Conservation (phyloP, 2,329 filamentous ascomycete species). For the Fusarium nelsonii region DNA sequence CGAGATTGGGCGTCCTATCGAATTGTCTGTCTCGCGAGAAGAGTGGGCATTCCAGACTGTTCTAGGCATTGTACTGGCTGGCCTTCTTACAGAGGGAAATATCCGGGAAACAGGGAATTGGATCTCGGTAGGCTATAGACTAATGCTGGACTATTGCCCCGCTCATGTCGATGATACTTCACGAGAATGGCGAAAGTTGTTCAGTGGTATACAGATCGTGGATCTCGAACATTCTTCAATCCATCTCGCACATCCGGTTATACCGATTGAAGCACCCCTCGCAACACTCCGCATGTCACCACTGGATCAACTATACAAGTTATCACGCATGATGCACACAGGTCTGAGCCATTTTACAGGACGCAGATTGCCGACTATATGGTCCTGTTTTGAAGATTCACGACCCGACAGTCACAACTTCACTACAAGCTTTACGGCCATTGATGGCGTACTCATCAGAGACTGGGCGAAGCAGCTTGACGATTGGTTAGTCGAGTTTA, state of each 20-base stretch:
- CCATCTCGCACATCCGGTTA: conserved; percentile 6
- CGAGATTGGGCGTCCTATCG: not conserved
- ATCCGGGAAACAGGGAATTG: conserved; percentile 20
- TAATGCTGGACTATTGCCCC: conserved; percentile 22
- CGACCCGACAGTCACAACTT: not conserved
- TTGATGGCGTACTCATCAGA: conserved; percentile 5
- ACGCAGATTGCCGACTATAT: conserved; percentile 2
- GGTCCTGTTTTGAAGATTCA: conserved; percentile 18
- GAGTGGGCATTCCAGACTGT: conserved; percentile 27
- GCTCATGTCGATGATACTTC: conserved; percentile 20
- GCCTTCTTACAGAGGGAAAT: conserved; percentile 4
- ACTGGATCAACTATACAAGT: conserved; percentile 7
- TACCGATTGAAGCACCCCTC: conserved; percentile 11
- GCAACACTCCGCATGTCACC: conserved; percentile 18
- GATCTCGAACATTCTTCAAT: conserved; percentile 23
- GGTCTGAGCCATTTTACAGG: conserved; percentile 14
- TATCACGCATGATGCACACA: conserved; percentile 19
- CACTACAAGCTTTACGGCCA: conserved; percentile 4
- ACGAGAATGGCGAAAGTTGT: conserved; percentile 20
- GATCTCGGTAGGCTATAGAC: conserved; percentile 18
- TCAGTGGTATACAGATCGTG: conserved; percentile 22
- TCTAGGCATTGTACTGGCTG: conserved; percentile 8
- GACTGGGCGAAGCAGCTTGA: conserved; percentile 18
- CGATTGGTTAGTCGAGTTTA: conserved; percentile 19
- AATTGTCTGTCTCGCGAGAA: conserved; percentile 4